Conservation (phyloP, 495 filamentous ascomycete genomes). For the Xylaria intraflava region DNA sequence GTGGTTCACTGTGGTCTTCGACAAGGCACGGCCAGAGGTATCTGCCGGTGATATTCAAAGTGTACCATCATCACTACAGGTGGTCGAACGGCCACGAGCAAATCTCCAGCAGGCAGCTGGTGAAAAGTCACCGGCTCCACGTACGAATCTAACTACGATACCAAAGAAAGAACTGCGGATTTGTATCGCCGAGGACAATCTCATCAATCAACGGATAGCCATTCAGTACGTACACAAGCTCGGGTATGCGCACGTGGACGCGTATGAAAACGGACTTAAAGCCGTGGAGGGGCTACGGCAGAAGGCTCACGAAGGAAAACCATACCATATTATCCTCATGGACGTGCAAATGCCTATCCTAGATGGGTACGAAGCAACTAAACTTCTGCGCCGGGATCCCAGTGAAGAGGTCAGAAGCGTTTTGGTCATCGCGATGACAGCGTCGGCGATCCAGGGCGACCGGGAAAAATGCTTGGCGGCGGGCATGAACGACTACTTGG, state of each 20-base stretch:
- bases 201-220: conserved; percentile 86
- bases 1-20: conserved; percentile 75
- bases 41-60: conserved; percentile 43
- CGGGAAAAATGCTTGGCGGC: conserved; percentile 86
- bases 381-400: conserved; percentile 65
- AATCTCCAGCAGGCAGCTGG: conserved; percentile 19
- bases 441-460: conserved; percentile 83
- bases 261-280: conserved; percentile 78
- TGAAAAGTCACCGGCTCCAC: conserved; percentile 45
- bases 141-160: conserved; percentile 57
- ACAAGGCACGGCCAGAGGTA: conserved; percentile 57
- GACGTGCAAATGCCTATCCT: conserved; percentile 93
- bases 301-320: conserved; percentile 59
- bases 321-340: conserved; percentile 82
- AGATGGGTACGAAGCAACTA: conserved; percentile 89
- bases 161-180: conserved; percentile 72
- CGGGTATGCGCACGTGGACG: conserved; percentile 69
- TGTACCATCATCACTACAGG: conserved; percentile 24
- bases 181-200: conserved; percentile 88
- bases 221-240: conserved; percentile 81
- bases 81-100: conserved; percentile 29
- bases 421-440: conserved; percentile 90
- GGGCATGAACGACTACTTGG: conserved; percentile 94
- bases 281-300: conserved; percentile 76
- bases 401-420: conserved; percentile 67